Evolutionary conservation across 305 asterid genomes (phyloP).

Genomic region (Solanum hybrid): DNA sequence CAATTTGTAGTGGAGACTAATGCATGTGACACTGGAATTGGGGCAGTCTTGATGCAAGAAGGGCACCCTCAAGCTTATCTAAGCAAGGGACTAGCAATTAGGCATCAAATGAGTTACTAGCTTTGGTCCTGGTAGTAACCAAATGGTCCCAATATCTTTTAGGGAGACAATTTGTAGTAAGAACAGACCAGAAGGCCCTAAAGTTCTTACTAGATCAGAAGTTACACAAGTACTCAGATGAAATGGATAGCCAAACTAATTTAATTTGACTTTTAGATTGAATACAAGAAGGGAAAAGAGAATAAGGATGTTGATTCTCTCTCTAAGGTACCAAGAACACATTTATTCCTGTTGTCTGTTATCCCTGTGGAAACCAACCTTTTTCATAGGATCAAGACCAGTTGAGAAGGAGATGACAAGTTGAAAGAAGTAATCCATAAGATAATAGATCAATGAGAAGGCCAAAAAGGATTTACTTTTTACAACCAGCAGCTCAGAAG

Average conservation of each 20-base stretch:
- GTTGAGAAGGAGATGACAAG: background rate
- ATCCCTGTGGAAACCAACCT: background rate
- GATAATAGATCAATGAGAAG: background rate
- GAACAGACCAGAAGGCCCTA: background rate
- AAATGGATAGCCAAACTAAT: background rate
- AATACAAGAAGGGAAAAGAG: background rate
- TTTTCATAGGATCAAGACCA: background rate
- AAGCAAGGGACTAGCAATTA: background rate
- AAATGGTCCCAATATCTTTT: background rate
- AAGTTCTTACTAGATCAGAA: too few relatives aligned
- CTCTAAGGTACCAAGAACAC: background rate
- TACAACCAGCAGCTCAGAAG: background rate
- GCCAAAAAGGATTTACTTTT: background rate
- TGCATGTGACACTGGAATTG: background rate
- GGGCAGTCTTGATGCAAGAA: background rate
- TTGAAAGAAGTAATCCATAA: background rate
- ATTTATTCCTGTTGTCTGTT: background rate
- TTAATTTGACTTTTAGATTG: background rate
- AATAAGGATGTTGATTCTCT: background rate
- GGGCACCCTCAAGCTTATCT: background rate
- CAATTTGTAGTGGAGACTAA: too few relatives aligned
- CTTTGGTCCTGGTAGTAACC: background rate
- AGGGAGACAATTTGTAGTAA: background rate
- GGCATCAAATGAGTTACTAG: background rate
- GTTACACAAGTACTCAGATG: background rate